These are phyloP conservation scores for Ophiocordyceps unilateralis DNA, from an alignment of 2,329 filamentous ascomycete genomes.

Conservation along the genomic window DNA sequence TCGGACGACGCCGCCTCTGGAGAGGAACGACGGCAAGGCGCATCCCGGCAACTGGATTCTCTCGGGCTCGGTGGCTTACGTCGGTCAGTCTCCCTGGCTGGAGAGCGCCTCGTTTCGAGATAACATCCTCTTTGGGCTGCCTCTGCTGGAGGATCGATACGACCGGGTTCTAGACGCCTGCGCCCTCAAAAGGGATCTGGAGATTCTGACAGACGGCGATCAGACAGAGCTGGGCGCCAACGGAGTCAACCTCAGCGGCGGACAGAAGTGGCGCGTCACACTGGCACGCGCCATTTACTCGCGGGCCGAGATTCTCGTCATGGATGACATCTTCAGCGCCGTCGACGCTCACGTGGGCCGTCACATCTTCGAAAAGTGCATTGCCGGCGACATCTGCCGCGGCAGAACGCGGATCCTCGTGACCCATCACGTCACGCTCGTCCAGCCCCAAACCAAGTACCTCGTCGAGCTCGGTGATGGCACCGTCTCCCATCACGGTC, in stretches of 20 bases:
- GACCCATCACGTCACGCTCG: conserved; percentile 62
- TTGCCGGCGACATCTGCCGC: conserved; percentile 51
- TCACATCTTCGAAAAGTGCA: conserved; percentile 60
- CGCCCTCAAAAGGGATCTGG: conserved; percentile 57
- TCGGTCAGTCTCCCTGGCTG: conserved; percentile 71
- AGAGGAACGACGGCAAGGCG: conserved; percentile 45
- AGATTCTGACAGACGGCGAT: conserved; percentile 62
- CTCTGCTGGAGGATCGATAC: conserved; percentile 52
- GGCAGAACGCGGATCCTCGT: conserved; percentile 62
- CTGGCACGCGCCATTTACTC: conserved; percentile 70
- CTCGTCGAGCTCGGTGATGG: conserved; percentile 58
- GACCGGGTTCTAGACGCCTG: conserved; percentile 53
- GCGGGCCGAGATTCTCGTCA: conserved; percentile 54
- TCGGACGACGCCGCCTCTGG: conserved; percentile 25
- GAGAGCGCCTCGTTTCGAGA: conserved; percentile 65
- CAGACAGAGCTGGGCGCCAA: conserved; percentile 70
- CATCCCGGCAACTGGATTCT: conserved; percentile 52
- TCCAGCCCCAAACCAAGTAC: conserved; percentile 54
- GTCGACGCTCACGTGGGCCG: conserved; percentile 69
- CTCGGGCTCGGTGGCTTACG: conserved; percentile 52
- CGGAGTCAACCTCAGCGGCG: conserved; percentile 69
- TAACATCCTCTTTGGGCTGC: conserved; percentile 65
- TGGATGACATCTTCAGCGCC: conserved; percentile 75
- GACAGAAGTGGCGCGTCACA: conserved; percentile 68
- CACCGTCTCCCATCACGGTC: conserved; percentile 43